Evolutionary conservation across 2,329 filamentous ascomycete species (phyloP), one percentile per base, ranked within the genome.

Genomic region (Colletotrichum salicis): DNA sequence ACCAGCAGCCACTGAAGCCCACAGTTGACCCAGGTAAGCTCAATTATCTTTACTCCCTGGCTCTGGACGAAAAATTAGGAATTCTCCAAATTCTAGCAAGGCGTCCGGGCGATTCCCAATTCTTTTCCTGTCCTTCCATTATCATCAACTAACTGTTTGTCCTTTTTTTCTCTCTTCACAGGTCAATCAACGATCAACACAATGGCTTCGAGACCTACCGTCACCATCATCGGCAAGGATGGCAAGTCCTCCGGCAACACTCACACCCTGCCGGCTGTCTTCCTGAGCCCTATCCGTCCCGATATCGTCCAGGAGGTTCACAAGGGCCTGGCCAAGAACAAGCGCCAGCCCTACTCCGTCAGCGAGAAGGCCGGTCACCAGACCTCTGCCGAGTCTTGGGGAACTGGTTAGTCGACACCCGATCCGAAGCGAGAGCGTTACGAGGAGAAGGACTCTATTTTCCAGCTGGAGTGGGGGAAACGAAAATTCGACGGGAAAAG

Each of bases 311-410:
- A 98, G 91, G 93, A 95, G 86, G 93, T 98, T 82, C 96, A 99
- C 93, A 97, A 94, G 82, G 96, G 96, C 83, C 97, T 99, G 90
- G 96, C 96, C 85, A 99, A 99, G 94, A 99, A 99, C 93, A 98
- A 97, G 93, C 93, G 96, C 86, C 96, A 99, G 83, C 95, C 96
- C 80, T 99, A 99, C 87, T 92, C 96, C 83, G 96, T 99, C 90
- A 97, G 95, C 93, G 96, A 98, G 93, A 99, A 99, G 94, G 96
- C 96, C 84, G 96, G 96, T 90, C 96, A 99, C 90, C 96, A 99
- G 90, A 99, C 96, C 85, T 97, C 94, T 87, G 96, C 96, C 84
- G 96, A 99, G 91, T 99, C 97, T 79, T 99, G 96, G 96, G 96
- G 96, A 92, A 98, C 96, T 89, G 96, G 94, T 97, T 86, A 87